Base-by-base conservation (phyloP, 2,329 filamentous ascomycete genomes). In the Pseudogymnoascus sp. region DNA sequence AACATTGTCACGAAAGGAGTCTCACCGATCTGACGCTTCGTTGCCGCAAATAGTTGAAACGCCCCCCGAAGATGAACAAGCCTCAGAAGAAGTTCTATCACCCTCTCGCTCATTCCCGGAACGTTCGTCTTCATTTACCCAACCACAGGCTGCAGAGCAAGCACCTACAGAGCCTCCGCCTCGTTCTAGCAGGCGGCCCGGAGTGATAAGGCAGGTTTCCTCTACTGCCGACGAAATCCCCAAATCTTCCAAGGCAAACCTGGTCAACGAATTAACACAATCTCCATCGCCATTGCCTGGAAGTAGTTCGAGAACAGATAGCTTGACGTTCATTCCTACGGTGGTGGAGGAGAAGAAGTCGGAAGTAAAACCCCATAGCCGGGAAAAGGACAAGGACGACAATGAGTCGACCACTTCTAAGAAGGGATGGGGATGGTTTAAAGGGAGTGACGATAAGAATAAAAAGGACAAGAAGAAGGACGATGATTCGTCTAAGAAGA, bases 371-470 rank as follows among this genome's bases (percentile, higher is more conserved):
- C 81, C 84, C 58, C 92, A 88, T 71, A 39, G 38, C 20, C 7
- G 57, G 14, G 57, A 58, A 30, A 58, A 22, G 25, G 57, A 38
- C 12, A 85, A 82, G 65, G 82, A 87, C 8, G 72, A 71, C 6
- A 79, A 86, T 1, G 86, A 90, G 50, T 81, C 81, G 58, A 79
- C 78, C 2, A 74, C 79, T 5, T 83, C 87, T 63, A 96, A 94
- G 71, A 92, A 91, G 9, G 89, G 87, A 63, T 89, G 90, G 89
- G 90, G 90, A 67, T 92, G 89, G 88, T 85, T 95, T 72, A 86
- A 86, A 67, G 81, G 92, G 33, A 81, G 82, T 41, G 89, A 93
- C 60, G 88, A 92, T 63, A 87, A 87, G 68, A 84, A 88, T 35
- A 88, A 86, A 63, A 88, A 88, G 67, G 85, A 87, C 65, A 86